These are phyloP conservation scores for Vachellia collinsii DNA, from an alignment of 306 rosid genomes.

Conservation along the genomic window DNA sequence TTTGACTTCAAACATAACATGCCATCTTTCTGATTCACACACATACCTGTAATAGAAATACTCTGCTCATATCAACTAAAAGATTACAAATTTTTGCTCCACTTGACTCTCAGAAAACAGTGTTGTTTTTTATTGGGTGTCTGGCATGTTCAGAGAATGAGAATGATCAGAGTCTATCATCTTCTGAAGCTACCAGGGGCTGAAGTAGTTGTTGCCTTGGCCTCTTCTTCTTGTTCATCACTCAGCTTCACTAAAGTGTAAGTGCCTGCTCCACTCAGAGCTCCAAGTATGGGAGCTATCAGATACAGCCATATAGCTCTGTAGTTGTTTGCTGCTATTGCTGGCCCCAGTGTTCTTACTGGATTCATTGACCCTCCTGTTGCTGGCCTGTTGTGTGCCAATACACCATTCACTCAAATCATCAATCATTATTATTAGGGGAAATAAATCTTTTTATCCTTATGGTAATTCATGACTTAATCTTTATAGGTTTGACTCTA, in stretches of 20 bases:
- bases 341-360: constrained; percentile 88
- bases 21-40: too few relatives aligned
- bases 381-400: constrained; percentile 47
- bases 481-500: too few relatives aligned
- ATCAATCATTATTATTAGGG: background rate
- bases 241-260: constrained; percentile 76
- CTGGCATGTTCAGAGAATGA: background rate
- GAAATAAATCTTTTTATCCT: too few relatives aligned
- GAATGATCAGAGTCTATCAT: constrained; percentile 30
- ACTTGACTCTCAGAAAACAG: too few relatives aligned
- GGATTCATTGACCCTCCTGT: constrained; percentile 93
- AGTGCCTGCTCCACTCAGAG: constrained; percentile 77
- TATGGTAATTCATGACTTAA: too few relatives aligned
- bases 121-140: background rate
- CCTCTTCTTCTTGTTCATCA: constrained; percentile 52
- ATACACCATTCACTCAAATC: background rate
- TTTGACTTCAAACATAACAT: too few relatives aligned
- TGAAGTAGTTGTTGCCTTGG: constrained; percentile 45
- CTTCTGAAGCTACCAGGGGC: constrained; percentile 60
- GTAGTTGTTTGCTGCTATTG: constrained; percentile 78
- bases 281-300: constrained; percentile 80
- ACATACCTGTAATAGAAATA: too few relatives aligned
- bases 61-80: too few relatives aligned
- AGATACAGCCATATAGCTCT: constrained; percentile 86
- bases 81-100: too few relatives aligned